These are phyloP conservation scores for Plectosphaerella cucumerina DNA, from an alignment of 2,329 filamentous ascomycete genomes.

Conservation along the genomic window DNA sequence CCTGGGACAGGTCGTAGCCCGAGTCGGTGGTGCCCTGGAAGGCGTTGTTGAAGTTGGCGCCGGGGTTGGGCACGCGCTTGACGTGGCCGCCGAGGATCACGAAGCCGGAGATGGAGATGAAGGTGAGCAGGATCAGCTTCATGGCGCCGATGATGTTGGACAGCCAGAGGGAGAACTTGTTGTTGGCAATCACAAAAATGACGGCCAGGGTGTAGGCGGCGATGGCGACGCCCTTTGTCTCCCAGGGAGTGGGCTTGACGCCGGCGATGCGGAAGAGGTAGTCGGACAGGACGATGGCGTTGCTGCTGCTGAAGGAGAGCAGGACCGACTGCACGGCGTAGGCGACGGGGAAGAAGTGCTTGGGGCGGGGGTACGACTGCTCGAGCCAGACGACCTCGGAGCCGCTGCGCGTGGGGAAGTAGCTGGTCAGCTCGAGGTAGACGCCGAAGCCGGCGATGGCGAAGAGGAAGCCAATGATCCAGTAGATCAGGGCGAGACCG, in stretches of 20 bases:
- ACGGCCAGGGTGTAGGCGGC: slow-evolving; percentile 58
- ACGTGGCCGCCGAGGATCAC: slow-evolving; percentile 48
- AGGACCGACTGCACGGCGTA: slow-evolving; percentile 62
- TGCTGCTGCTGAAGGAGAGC: slow-evolving; percentile 62
- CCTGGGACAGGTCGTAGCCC: slow-evolving; percentile 34
- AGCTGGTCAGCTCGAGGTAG: slow-evolving; percentile 61
- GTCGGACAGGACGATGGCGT: slow-evolving; percentile 58
- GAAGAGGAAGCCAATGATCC: slow-evolving; percentile 59
- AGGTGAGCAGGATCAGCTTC: slow-evolving; percentile 56
- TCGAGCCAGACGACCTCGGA: slow-evolving; percentile 66
- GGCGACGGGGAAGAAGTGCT: slow-evolving; percentile 58
- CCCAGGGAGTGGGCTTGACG: slow-evolving; percentile 50
- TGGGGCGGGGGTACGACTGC: slow-evolving; percentile 61
- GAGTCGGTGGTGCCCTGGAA: slow-evolving; percentile 29
- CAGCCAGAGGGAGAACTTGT: slow-evolving; percentile 51
- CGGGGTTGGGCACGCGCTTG: slow-evolving; percentile 23
- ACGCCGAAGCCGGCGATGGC: slow-evolving; percentile 50
- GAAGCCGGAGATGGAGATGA: slow-evolving; percentile 56
- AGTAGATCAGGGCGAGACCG: slow-evolving; percentile 59
- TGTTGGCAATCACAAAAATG: slow-evolving; percentile 51
- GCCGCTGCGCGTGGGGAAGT: slow-evolving; percentile 63
- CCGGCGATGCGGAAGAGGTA: slow-evolving; percentile 59
- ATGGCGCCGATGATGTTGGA: slow-evolving; percentile 53
- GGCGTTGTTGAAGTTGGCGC: slow-evolving; percentile 28
- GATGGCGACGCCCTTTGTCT: slow-evolving; percentile 62